Evolutionary conservation across 352 stramenopile genomes (phyloP), one percentile per base, ranked within the genome.

Genomic region (Thalassiosira oceanica): DNA sequence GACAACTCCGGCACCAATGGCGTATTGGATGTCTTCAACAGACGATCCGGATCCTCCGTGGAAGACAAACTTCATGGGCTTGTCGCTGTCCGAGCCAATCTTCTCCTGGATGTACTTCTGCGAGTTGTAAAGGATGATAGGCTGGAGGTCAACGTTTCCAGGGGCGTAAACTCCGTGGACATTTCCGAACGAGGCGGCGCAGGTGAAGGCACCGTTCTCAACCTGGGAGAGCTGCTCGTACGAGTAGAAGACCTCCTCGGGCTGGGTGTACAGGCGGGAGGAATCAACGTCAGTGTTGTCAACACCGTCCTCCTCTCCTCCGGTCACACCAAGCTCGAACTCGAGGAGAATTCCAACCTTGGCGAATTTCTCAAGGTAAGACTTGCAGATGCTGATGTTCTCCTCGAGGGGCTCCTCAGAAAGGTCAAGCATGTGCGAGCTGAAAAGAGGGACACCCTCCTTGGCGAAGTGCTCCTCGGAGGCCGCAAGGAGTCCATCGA

Each of bases 141-240:
- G 96, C 83, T 98, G 93, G 55, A 99, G 94, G 73, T 98, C 96
- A 57, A 99, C 96, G 83, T 99, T 99, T 77, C 96, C 96, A 41
- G 96, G 95, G 74, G 97, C 97, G 90, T 99, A 99, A 67, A 99
- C 96, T 76, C 95, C 96, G 86, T 98, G 95, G 28, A 98, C 94
- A 80, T 98, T 97, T 78, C 94, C 94, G 84, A 98, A 98, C 33
- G 94, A 94, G 42, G 94, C 94, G 55, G 96, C 95, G 77, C 97
- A 97, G 45, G 94, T 98, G 83, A 98, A 98, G 74, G 93, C 90
- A 60, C 92, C 80, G 51, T 75, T 80, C 66, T 79, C 87, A 89
- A 98, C 87, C 58, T 96, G 60, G 41, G 84, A 91, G 29, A 98
- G 94, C 76, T 97, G 87, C 79, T 98, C 95, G 89, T 97, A 97